These are phyloP conservation scores for Geranium rotundifolium DNA, from an alignment of 345 rosid species.

Conservation along the genomic window DNA sequence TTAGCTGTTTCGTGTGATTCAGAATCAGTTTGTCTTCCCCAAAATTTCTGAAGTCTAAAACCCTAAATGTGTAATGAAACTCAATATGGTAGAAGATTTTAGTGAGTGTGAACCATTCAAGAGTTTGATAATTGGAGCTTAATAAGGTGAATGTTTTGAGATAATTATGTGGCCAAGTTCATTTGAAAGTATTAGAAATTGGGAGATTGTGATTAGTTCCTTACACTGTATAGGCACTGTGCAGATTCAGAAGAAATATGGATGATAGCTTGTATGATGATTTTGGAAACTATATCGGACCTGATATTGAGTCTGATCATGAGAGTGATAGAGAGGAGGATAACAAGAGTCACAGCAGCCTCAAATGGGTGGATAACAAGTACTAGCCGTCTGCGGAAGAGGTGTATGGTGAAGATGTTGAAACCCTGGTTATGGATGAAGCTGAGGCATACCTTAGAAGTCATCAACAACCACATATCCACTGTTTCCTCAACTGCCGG, in stretches of 20 bases:
- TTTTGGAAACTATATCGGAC: conserved; percentile 97
- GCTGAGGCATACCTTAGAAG: conserved; percentile 95
- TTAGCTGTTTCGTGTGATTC: too few relatives aligned
- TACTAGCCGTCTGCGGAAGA: conserved; percentile 97
- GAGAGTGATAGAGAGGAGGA: conserved; percentile 70
- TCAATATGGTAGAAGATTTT: too few relatives aligned
- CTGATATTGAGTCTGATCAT: conserved; percentile 83
- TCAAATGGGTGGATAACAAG: conserved; percentile 85
- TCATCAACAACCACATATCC: conserved; percentile 83
- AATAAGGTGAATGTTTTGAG: too few relatives aligned
- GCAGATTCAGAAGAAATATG: conserved; percentile 27
- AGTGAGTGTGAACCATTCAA: too few relatives aligned
- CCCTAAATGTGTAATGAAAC: too few relatives aligned
- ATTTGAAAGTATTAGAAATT: too few relatives aligned
- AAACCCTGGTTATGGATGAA: conserved; percentile 92
- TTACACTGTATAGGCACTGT: too few relatives aligned
- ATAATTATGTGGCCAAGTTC: too few relatives aligned
- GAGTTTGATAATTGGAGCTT: too few relatives aligned
- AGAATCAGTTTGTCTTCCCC: too few relatives aligned
- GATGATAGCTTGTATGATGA: conserved; percentile 95
- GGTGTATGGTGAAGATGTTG: conserved; percentile 92
- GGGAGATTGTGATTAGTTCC: too few relatives aligned
- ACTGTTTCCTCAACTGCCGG: conserved; percentile 89
- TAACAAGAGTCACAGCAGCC: conserved; percentile 41
- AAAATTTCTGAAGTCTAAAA: too few relatives aligned